Evolutionary conservation across 495 filamentous ascomycete genomes (phyloP).

Genomic region (Paragyromitra xinjiangensis): DNA sequence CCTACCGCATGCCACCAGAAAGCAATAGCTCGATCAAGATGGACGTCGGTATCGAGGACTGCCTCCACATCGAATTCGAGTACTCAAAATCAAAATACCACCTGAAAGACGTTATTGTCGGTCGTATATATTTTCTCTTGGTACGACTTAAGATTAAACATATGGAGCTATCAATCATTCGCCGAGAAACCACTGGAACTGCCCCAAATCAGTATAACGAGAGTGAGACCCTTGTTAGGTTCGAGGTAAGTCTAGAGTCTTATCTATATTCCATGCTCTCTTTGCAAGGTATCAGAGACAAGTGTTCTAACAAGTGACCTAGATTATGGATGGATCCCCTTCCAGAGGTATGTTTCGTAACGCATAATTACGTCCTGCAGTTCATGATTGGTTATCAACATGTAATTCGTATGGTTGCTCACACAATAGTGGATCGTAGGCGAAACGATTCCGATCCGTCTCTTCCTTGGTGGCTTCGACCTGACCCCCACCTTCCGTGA

Average conservation of each 20-base stretch:
- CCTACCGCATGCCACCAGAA: slow-evolving; percentile 97
- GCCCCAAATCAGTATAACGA: slow-evolving; percentile 99
- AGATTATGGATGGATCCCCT: slow-evolving; percentile 99
- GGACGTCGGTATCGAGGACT: slow-evolving; percentile 99
- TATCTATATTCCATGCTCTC: slow-evolving; percentile 17
- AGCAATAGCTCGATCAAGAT: slow-evolving; percentile 99
- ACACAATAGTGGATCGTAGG: slow-evolving; percentile 61
- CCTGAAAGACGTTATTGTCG: slow-evolving; percentile 98
- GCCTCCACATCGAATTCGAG: slow-evolving; percentile 99
- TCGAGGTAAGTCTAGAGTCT: slow-evolving; percentile 73
- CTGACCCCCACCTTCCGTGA: slow-evolving; percentile 98
- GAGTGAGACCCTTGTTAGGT: slow-evolving; percentile 96
- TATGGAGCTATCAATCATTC: slow-evolving; percentile 98
- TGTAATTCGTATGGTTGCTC: slow-evolving; percentile 26
- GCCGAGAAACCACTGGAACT: slow-evolving; percentile 93
- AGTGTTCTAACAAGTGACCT: slow-evolving; percentile 39
- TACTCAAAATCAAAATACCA: slow-evolving; percentile 99
- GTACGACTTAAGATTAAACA: slow-evolving; percentile 99
- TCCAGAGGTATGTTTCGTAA: slow-evolving; percentile 72
- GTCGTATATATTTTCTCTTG: slow-evolving; percentile 97
- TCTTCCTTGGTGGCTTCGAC: slow-evolving; percentile 98
- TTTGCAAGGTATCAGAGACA: slow-evolving; percentile 27
- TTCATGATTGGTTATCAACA: slow-evolving; percentile 16
- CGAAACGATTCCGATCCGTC: slow-evolving; percentile 96
- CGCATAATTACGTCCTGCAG: slow-evolving; percentile 12